Percentiles rank a stretch among this genome's conserved stretches.
Evolutionary conservation across 768 basidiomycete genomes (phyloP).

Genomic region (Lactarius evosmus): DNA sequence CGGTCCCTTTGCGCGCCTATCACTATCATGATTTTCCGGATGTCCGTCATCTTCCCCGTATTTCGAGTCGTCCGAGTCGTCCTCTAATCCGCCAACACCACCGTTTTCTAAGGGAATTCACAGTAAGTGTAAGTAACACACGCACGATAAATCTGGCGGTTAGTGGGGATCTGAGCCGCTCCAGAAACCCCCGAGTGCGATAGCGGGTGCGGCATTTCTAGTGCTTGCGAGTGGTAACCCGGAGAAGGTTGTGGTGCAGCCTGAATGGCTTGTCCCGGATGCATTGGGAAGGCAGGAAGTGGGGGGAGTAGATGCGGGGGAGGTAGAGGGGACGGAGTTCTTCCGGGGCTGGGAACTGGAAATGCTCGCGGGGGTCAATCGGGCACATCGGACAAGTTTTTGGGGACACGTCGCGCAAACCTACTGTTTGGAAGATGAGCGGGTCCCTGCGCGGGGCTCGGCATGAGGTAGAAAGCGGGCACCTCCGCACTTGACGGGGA

Average conservation of each 20-base stretch:
- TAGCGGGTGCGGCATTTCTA: too few relatives aligned
- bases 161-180: not conserved
- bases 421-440: not conserved
- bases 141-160: not conserved
- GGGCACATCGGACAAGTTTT: not conserved
- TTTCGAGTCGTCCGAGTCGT: not conserved
- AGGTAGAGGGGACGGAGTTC: not conserved
- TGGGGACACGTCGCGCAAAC: not conserved
- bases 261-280: not conserved
- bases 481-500: not conserved
- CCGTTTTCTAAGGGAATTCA: not conserved
- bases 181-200: not conserved
- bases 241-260: not conserved
- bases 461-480: not conserved
- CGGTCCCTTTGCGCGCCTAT: not conserved
- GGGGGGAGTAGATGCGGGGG: not conserved
- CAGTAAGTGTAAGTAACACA: not conserved
- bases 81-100: not conserved
- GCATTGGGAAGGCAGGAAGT: not conserved
- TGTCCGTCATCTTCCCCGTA: not conserved
- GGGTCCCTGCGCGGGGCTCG: not conserved
- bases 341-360: not conserved
- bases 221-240: not conserved
- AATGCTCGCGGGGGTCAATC: not conserved
- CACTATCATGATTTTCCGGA: not conserved